Conservation (phyloP, 2,329 filamentous ascomycete genomes). For the Neobulgaria alba region DNA sequence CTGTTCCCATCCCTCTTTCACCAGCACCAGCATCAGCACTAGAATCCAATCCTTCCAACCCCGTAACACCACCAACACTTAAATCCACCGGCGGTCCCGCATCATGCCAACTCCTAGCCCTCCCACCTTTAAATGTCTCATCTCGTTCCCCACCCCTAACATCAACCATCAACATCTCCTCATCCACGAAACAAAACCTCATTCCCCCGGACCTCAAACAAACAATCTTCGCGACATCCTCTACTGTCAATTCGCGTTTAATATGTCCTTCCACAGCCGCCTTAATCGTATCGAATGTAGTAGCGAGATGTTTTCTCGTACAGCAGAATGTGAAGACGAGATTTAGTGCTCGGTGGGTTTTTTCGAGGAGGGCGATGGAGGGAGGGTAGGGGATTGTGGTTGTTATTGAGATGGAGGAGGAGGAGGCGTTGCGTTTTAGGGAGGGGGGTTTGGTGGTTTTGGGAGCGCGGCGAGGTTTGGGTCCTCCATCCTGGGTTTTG, state of each 20-base stretch:
- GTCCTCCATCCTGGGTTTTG: slow-evolving; percentile 45
- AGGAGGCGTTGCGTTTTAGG: slow-evolving; percentile 19
- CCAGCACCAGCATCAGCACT: too few species aligned
- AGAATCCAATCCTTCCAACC: slow-evolving; percentile 37
- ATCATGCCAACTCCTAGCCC: slow-evolving; percentile 41
- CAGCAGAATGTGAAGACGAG: slow-evolving; percentile 92
- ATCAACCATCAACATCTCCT: slow-evolving; percentile 73
- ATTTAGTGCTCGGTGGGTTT: slow-evolving; percentile 78
- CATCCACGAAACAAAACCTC: slow-evolving; percentile 79
- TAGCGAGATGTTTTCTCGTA: slow-evolving; percentile 83
- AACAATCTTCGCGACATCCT: slow-evolving; percentile 77
- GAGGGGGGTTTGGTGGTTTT: slow-evolving; percentile 26
- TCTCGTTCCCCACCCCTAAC: slow-evolving; percentile 60
- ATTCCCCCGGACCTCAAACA: slow-evolving; percentile 69
- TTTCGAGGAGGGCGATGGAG: slow-evolving; percentile 62
- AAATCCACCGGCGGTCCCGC: slow-evolving; percentile 44
- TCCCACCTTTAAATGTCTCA: slow-evolving; percentile 51
- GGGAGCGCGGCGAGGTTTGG: slow-evolving; percentile 36
- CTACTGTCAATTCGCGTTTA: slow-evolving; percentile 57
- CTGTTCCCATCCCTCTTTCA: slow-evolving; percentile 30
- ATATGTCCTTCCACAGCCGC: slow-evolving; percentile 77
- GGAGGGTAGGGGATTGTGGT: slow-evolving; percentile 54
- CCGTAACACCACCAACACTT: slow-evolving; percentile 48
- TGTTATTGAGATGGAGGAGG: slow-evolving; percentile 18
- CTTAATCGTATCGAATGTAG: slow-evolving; percentile 83